Percentiles rank a stretch among this genome's conserved stretches.
These are phyloP conservation scores for Coniosporium apollinis DNA, from an alignment of 495 filamentous ascomycete species.

Conservation along the genomic window DNA sequence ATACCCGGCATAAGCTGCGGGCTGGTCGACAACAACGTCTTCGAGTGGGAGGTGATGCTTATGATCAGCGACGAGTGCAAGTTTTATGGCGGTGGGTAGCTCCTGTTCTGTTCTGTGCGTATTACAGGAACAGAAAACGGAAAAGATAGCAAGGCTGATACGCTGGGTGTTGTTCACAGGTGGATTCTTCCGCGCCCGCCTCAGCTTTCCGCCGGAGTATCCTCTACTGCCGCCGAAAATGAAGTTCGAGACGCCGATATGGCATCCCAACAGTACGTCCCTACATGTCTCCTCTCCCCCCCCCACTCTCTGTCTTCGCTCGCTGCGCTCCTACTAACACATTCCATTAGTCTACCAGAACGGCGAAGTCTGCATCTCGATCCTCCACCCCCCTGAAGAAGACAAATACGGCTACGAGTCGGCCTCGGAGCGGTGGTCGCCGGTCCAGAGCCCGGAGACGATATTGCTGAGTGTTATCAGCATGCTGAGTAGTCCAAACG, in stretches of 20 bases:
- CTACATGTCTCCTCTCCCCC: background rate
- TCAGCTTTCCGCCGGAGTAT: slow-evolving; percentile 68
- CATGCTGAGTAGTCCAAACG: slow-evolving; percentile 83
- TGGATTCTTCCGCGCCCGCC: slow-evolving; percentile 71
- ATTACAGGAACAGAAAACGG: background rate
- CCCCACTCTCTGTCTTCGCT: background rate
- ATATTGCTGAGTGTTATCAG: slow-evolving; percentile 87
- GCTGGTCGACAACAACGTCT: slow-evolving; percentile 76
- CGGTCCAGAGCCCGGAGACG: slow-evolving; percentile 93
- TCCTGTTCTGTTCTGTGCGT: background rate
- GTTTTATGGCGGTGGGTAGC: slow-evolving; percentile 66
- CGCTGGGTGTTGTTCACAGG: slow-evolving; percentile 32
- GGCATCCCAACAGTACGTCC: slow-evolving; percentile 72
- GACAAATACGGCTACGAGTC: slow-evolving; percentile 92
- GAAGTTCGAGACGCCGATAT: slow-evolving; percentile 75
- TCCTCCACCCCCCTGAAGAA: slow-evolving; percentile 90
- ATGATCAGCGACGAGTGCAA: slow-evolving; percentile 97
- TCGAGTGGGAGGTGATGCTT: slow-evolving; percentile 97
- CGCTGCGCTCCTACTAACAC: slow-evolving; percentile 1
- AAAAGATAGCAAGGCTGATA: background rate
- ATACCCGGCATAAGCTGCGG: slow-evolving; percentile 90
- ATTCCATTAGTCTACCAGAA: slow-evolving; percentile 49
- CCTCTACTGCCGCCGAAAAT: slow-evolving; percentile 82
- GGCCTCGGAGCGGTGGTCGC: slow-evolving; percentile 84
- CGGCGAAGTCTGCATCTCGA: slow-evolving; percentile 91